A percentile compares a stretch with the other conserved stretches of the same genome.
Conservation (phyloP, 73 alveolate genomes). For the Paramecium biaurelia region DNA sequence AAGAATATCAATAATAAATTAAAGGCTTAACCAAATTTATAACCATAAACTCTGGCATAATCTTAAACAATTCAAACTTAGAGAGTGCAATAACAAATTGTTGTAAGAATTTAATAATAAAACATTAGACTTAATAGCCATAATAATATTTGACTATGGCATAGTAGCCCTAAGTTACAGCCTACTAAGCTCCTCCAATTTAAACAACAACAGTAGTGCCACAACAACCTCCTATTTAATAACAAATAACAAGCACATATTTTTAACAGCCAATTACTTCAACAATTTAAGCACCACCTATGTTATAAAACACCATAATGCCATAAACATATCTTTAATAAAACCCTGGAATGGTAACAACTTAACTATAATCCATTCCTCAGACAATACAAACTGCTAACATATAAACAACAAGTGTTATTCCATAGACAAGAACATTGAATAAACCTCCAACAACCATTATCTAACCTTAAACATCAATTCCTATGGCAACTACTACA, state of each 20-base stretch:
- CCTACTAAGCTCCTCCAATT: background rate
- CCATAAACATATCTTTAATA: background rate
- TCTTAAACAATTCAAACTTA: background rate
- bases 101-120: background rate
- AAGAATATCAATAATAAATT: background rate
- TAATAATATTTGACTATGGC: background rate
- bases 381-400: background rate
- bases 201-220: background rate
- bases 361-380: background rate
- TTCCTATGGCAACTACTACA: background rate
- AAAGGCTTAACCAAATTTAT: background rate
- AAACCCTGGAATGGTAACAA: background rate
- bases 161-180: background rate
- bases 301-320: background rate
- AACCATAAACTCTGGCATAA: background rate
- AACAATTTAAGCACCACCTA: background rate
- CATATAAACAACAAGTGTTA: background rate
- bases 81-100: background rate
- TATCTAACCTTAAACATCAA: background rate
- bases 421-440: background rate
- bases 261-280: background rate
- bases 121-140: background rate
- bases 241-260: background rate
- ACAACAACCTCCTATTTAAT: background rate
- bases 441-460: background rate